Conservation (phyloP, 2,329 filamentous ascomycete species). For the Ophiosphaerella korrae region DNA sequence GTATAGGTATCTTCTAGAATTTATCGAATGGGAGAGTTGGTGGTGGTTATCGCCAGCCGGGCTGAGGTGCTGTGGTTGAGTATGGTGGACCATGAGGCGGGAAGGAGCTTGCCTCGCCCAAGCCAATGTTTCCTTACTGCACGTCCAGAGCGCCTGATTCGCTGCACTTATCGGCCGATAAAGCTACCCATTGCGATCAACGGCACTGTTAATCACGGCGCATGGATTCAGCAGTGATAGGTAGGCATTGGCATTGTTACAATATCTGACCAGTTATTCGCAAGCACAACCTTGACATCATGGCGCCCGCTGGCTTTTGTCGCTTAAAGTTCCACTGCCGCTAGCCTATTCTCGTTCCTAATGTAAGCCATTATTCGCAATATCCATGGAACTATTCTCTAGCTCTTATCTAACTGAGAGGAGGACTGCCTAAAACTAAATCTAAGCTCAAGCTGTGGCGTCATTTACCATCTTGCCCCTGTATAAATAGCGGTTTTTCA, state of each 20-base stretch:
- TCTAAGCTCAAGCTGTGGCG: no score
- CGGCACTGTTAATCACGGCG: constrained; percentile 12
- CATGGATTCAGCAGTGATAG: constrained; percentile 8
- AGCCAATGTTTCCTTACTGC: constrained; percentile 19
- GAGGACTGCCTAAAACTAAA: no score
- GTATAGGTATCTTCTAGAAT: neutral
- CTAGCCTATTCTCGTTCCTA: no score
- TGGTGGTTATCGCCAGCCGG: neutral
- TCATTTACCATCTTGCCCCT: no score
- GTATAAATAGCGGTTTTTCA: no score
- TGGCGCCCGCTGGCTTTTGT: constrained; percentile 8
- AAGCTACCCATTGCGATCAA: constrained; percentile 11
- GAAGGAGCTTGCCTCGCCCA: constrained; percentile 22
- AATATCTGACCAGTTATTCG: constrained; percentile 13
- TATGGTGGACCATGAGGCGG: constrained; percentile 16
- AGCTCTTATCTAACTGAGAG: no score
- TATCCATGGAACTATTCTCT: no score
- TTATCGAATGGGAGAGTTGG: neutral
- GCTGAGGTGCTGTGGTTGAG: constrained; percentile 5
- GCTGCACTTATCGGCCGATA: constrained; percentile 19
- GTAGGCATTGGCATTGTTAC: constrained; percentile 6
- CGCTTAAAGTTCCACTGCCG: no score
- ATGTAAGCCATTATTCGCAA: no score
- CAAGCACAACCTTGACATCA: constrained; percentile 10
- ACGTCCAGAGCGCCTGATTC: constrained; percentile 26